Evolutionary conservation across 495 filamentous ascomycete genomes (phyloP).

Genomic region (Trypethelium eluteriae): DNA sequence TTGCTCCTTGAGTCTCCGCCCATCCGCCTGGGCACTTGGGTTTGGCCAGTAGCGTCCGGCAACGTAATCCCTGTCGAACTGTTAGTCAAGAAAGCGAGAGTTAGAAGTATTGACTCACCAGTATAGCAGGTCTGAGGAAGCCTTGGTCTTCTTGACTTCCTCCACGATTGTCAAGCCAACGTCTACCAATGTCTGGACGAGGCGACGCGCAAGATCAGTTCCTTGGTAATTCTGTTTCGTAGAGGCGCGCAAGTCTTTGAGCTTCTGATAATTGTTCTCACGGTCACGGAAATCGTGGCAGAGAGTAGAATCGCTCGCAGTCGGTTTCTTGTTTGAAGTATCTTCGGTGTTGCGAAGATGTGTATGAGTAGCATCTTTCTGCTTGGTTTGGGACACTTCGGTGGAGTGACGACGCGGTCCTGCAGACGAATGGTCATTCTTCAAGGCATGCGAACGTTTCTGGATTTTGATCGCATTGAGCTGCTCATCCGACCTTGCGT

Average conservation of each 20-base stretch:
- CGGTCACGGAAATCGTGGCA: neutral
- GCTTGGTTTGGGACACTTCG: neutral
- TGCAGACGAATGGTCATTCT: neutral
- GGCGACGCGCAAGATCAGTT: neutral
- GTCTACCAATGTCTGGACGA: neutral
- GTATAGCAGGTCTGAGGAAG: neutral
- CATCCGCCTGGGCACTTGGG: neutral
- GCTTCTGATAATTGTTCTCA: neutral
- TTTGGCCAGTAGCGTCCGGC: neutral
- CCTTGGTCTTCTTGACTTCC: neutral
- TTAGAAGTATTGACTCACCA: neutral
- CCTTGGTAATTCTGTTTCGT: neutral
- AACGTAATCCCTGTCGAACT: neutral
- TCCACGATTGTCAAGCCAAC: neutral
- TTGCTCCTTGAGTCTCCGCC: neutral
- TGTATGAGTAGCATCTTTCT: neutral
- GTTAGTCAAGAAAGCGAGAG: neutral
- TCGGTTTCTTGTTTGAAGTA: neutral
- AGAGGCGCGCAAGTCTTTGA: neutral
- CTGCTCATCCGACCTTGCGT: conserved; percentile 1
- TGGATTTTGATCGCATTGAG: conserved; percentile 8
- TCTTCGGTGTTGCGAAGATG: neutral
- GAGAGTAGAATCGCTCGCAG: neutral
- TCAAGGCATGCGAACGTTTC: neutral
- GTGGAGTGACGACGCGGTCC: neutral